These are phyloP conservation scores for Vaccinium vitisidaea DNA, from an alignment of 148 eudicot genomes.

Conservation along the genomic window DNA sequence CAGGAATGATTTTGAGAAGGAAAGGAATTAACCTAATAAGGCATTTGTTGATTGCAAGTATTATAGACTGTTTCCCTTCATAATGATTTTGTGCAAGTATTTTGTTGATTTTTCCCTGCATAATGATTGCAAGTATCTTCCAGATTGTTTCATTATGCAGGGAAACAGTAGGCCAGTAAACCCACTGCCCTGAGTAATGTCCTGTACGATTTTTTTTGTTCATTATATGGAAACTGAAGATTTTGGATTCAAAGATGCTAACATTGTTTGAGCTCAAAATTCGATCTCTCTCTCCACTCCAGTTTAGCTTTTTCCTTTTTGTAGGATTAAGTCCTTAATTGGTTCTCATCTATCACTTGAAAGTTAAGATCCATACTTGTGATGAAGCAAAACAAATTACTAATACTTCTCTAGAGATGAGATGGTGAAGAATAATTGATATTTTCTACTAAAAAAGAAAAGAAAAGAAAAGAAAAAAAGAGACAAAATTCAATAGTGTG, in stretches of 20 bases:
- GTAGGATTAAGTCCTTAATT: no score
- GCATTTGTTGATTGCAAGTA: no score
- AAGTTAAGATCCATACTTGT: constrained; percentile 8
- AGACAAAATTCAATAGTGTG: background rate
- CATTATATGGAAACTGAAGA: background rate
- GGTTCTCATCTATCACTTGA: background rate
- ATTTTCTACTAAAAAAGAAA: background rate
- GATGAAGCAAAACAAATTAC: background rate
- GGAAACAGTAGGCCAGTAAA: no score
- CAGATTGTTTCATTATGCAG: no score
- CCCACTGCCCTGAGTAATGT: no score
- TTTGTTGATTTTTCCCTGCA: no score
- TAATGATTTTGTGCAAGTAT: no score
- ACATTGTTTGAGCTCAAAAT: background rate
- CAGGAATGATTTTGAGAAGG: no score
- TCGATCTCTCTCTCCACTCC: background rate
- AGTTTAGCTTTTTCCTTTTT: background rate
- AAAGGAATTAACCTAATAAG: no score
- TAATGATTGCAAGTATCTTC: no score
- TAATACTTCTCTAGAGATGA: background rate
- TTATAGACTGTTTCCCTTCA: no score
- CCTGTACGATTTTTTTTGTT: no score
- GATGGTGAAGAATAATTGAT: constrained; percentile 42
- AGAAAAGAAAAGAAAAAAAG: constrained; percentile 20
- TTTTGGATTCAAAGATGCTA: background rate